phyloP scores from a whole-genome alignment of 1,284 basidiomycete species.

The Ceratobasidium papillatum region DNA sequence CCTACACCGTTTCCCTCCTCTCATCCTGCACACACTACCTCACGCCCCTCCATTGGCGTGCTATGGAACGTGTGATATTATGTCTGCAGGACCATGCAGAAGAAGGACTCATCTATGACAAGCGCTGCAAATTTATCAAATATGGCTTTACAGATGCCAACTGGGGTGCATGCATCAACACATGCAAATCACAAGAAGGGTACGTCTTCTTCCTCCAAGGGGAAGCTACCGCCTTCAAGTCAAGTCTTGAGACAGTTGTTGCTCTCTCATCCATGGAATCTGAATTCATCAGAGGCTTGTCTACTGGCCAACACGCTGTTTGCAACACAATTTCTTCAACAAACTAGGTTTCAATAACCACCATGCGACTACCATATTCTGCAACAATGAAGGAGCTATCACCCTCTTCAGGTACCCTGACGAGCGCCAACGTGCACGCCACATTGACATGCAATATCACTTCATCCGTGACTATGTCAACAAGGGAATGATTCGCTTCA shows the following conservation, averaged over 20 bases:
- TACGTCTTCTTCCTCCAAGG: conserved; percentile 51
- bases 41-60: conserved; percentile 41
- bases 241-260: conserved; percentile 52
- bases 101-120: conserved; percentile 42
- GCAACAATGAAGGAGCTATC: conserved; percentile 48
- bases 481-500: conserved; percentile 41
- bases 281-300: conserved; percentile 52
- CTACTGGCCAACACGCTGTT: neutral
- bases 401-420: conserved; percentile 46
- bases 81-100: conserved; percentile 45
- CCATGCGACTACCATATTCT: conserved; percentile 43
- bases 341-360: conserved; percentile 52
- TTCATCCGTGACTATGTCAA: conserved; percentile 45
- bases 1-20: neutral
- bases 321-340: conserved; percentile 49
- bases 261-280: conserved; percentile 54
- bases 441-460: conserved; percentile 49
- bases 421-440: conserved; percentile 42
- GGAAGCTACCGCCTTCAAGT: conserved; percentile 51
- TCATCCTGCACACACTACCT: neutral
- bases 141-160: conserved; percentile 55
- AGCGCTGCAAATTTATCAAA: conserved; percentile 49
- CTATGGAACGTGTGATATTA: conserved; percentile 45
- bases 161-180: conserved; percentile 49
- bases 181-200: conserved; percentile 49